Evolutionary conservation across 208 protist species (phyloP), one percentile per base, ranked within the genome.

Genomic region (Jaenimonas drosophilae): DNA sequence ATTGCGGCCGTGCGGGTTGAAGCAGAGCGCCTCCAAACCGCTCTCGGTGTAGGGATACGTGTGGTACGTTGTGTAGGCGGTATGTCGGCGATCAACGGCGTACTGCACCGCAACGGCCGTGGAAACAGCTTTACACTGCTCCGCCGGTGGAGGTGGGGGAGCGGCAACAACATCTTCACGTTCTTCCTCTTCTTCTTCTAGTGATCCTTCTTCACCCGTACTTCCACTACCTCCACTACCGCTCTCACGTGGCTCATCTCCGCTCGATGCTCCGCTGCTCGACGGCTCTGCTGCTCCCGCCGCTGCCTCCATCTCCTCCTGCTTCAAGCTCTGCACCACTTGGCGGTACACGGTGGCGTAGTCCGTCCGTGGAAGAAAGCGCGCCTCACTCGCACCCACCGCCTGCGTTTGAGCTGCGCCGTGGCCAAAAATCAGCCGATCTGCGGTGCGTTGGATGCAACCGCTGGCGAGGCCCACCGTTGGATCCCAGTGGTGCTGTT

Each of bases 21-120:
- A 87, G 61, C 84, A 92, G 14, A 92, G 63, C 37, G 74, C 44
- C 64, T 92, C 78, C 45, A 70, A 72, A n/a, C 84, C 79, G 23
- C 31, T 72, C 58, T 87, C 76, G 2, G 69, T 54, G 60, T 85
- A 88, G 5, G 84, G 84, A 59, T 87, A 92, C 9, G 88, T 55
- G 44, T 76, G 74, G 48, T 81, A 89, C n/a, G 58, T 59, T 7
- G 79, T 87, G 66, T 79, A 92, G n/a, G 79, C 70, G 14, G 49
- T 54, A 40, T 92, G 84, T 5, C 84, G 68, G 29, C 70, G 70
- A 55, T 92, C 65, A 14, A 85, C 54, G 24, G 72, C 64, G 58
- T 88, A 87, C 59, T 88, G 79, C 61, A 84, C 78, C 14, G 82
- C 73, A 5, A 74, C 71, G 9, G 47, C 38, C 29, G 32, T 33